These are phyloP conservation scores for Lactifluus echinatus DNA, from an alignment of 768 basidiomycete species.

Conservation along the genomic window DNA sequence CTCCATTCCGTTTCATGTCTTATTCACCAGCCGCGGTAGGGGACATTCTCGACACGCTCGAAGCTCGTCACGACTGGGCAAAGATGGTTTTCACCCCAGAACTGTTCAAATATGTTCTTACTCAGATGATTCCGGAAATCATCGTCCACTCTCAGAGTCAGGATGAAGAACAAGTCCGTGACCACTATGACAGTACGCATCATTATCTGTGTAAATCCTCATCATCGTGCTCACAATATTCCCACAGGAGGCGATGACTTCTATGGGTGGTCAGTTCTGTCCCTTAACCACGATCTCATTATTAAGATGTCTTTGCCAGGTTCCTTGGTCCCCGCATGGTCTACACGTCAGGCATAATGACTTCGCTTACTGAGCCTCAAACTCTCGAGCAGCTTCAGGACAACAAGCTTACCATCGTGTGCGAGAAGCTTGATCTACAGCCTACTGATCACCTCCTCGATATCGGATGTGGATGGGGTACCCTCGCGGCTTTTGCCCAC, in stretches of 20 bases:
- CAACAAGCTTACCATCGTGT: slow-evolving; percentile 94
- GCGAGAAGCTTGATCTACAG: slow-evolving; percentile 86
- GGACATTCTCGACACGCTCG: slow-evolving; percentile 88
- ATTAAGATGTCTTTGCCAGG: slow-evolving; percentile 32
- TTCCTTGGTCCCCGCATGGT: slow-evolving; percentile 96
- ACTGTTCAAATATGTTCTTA: slow-evolving; percentile 91
- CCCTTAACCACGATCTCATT: not conserved
- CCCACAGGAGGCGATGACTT: slow-evolving; percentile 84
- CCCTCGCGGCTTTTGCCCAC: slow-evolving; percentile 86
- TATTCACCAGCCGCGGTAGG: slow-evolving; percentile 37
- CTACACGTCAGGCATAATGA: slow-evolving; percentile 90
- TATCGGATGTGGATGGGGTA: slow-evolving; percentile 95
- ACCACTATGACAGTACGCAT: slow-evolving; percentile 81
- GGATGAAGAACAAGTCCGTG: slow-evolving; percentile 93
- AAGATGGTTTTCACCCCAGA: slow-evolving; percentile 85
- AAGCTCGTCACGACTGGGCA: slow-evolving; percentile 93
- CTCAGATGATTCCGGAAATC: slow-evolving; percentile 85
- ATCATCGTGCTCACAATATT: slow-evolving; percentile 6
- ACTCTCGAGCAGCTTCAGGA: slow-evolving; percentile 93
- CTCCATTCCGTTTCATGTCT: not conserved
- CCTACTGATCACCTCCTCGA: slow-evolving; percentile 80
- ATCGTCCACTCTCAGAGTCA: slow-evolving; percentile 84
- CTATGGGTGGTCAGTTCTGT: slow-evolving; percentile 61
- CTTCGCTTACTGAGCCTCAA: slow-evolving; percentile 59
- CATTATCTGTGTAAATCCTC: not conserved